These are phyloP conservation scores for Scutellaria minor DNA, from an alignment of 257 asterid genomes.

Conservation along the genomic window DNA sequence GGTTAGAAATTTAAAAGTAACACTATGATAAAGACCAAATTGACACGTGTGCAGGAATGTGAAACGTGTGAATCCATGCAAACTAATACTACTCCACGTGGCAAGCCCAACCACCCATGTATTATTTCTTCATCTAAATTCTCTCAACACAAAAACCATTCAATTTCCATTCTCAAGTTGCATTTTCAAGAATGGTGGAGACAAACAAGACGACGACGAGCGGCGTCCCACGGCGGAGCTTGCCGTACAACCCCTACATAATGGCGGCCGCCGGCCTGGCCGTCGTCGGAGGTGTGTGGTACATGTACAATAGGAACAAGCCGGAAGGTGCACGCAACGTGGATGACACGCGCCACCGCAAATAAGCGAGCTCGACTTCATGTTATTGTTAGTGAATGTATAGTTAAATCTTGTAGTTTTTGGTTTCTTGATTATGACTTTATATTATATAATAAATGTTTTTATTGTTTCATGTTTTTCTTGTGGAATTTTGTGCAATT, in stretches of 20 bases:
- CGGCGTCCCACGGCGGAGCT: constrained; percentile 38
- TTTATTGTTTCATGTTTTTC: too few relatives aligned
- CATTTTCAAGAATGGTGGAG: constrained; percentile 31
- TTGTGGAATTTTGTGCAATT: too few relatives aligned
- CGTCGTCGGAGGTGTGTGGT: constrained; percentile 49
- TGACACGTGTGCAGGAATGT: constrained; percentile 23
- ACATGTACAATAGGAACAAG: constrained; percentile 44
- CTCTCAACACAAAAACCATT: neutral
- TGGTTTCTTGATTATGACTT: too few relatives aligned
- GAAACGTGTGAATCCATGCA: constrained; percentile 39
- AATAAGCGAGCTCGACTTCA: neutral
- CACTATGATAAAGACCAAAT: neutral
- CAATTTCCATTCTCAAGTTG: neutral
- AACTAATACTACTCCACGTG: neutral
- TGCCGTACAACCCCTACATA: constrained; percentile 52
- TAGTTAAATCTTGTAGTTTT: too few relatives aligned
- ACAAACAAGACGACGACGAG: constrained; percentile 63
- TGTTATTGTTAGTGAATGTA: too few relatives aligned
- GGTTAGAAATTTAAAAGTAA: too few relatives aligned
- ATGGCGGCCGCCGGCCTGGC: constrained; percentile 55
- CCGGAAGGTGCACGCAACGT: neutral
- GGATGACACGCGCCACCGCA: constrained; percentile 5
- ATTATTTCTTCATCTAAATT: neutral
- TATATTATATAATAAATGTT: too few relatives aligned
- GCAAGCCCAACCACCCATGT: neutral